Evolutionary conservation across 179 eudicot genomes (phyloP).

Genomic region (Beta corolliflora): DNA sequence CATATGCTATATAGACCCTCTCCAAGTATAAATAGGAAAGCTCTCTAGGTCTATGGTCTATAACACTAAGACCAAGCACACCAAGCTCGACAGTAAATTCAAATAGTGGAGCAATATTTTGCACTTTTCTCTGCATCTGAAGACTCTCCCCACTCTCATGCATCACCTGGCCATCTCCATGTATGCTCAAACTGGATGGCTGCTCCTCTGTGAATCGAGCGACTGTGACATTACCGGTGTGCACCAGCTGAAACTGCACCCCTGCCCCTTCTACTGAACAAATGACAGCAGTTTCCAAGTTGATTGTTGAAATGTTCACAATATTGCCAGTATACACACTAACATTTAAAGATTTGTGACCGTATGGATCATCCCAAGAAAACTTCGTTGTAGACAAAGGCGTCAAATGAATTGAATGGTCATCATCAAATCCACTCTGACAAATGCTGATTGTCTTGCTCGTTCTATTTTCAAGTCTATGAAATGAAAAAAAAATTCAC

Average conservation of each 20-base stretch:
- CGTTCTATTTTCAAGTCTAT: conserved; percentile 90
- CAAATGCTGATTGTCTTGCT: conserved; percentile 62
- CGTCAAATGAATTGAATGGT: conserved; percentile 59
- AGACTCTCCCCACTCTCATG: conserved; percentile 48
- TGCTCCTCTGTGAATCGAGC: conserved; percentile 62
- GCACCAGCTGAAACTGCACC: conserved; percentile 57
- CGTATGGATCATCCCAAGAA: conserved; percentile 93
- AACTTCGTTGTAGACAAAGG: conserved; percentile 80
- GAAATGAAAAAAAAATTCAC: background rate
- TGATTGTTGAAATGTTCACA: conserved; percentile 41
- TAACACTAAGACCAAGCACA: conserved; percentile 77
- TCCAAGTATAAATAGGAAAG: conserved; percentile 82
- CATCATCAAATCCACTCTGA: conserved; percentile 82
- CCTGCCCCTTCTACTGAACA: conserved; percentile 49
- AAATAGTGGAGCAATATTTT: conserved; percentile 58
- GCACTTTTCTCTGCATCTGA: conserved; percentile 50
- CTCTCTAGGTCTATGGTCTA: conserved; percentile 93
- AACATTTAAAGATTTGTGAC: conserved; percentile 61
- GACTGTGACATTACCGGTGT: conserved; percentile 63
- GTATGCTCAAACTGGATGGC: conserved; percentile 36
- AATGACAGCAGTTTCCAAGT: conserved; percentile 53
- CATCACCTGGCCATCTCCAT: conserved; percentile 32
- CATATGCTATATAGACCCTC: conserved; percentile 78
- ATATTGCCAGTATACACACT: conserved; percentile 42
- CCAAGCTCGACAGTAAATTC: conserved; percentile 88